Percentiles rank a stretch among this genome's conserved stretches.
Conservation (phyloP, 352 stramenopile genomes). For the Pythium brassicae region DNA sequence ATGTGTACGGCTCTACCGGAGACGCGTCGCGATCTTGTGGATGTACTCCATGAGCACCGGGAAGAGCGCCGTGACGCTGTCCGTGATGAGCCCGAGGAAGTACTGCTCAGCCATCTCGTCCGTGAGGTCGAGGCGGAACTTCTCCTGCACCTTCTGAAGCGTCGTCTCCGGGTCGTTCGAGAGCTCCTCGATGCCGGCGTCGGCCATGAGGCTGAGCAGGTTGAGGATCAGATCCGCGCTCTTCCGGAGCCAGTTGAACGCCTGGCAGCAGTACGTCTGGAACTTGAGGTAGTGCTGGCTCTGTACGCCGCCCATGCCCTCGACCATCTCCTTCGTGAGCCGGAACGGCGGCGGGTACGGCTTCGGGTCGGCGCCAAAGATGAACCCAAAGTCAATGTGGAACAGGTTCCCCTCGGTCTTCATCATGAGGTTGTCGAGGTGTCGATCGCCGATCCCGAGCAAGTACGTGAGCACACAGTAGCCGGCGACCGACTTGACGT, state of each 20-base stretch:
- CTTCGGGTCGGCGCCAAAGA: conserved; percentile 99
- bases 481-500: conserved; percentile 96
- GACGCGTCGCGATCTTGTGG: conserved; percentile 74
- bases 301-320: conserved; percentile 93
- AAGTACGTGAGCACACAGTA: conserved; percentile 99
- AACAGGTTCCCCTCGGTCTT: conserved; percentile 95
- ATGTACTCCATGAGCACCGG: conserved; percentile 86
- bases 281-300: conserved; percentile 92
- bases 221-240: conserved; percentile 98
- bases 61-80: conserved; percentile 92
- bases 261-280: conserved; percentile 92
- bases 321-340: conserved; percentile 97
- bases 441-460: conserved; percentile 98
- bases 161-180: conserved; percentile 82
- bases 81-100: conserved; percentile 95
- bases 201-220: conserved; percentile 98
- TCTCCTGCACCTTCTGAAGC: conserved; percentile 91
- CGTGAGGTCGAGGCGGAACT: conserved; percentile 96
- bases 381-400: conserved; percentile 99
- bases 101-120: conserved; percentile 97
- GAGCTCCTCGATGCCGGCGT: conserved; percentile 96
- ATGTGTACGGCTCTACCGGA: conserved; percentile 58
- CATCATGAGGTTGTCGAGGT: conserved; percentile 99
- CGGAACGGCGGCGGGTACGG: conserved; percentile 98
- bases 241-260: conserved; percentile 94